Evolutionary conservation across 305 asterid species (phyloP).

Genomic region (Solanum hybrid): DNA sequence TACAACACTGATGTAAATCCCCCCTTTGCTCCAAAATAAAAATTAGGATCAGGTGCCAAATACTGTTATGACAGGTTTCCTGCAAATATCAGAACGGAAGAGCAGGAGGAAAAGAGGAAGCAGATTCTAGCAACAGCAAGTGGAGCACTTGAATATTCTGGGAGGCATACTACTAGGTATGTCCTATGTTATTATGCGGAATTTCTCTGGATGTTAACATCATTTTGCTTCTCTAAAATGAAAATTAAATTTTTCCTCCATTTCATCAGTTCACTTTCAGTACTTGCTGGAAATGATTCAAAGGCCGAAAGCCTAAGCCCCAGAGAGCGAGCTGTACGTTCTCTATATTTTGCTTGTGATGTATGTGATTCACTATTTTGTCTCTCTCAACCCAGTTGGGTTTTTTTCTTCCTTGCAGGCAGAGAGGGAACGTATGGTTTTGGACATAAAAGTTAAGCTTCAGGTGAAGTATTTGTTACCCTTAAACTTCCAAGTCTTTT

Average conservation of each 20-base stretch:
- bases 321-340: constrained; percentile 89
- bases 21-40: neutral
- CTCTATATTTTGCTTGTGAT: constrained; percentile 9
- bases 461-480: constrained; percentile 44
- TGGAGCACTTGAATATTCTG: constrained; percentile 79
- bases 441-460: constrained; percentile 91
- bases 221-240: constrained; percentile 3
- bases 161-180: constrained; percentile 54
- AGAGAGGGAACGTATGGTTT: constrained; percentile 93
- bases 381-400: constrained; percentile 2
- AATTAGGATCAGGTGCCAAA: constrained; percentile 50
- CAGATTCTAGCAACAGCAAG: constrained; percentile 81
- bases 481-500: constrained; percentile 8
- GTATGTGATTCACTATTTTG: constrained; percentile 12
- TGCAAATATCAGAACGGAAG: constrained; percentile 57
- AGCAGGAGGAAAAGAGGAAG: constrained; percentile 82
- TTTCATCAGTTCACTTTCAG: constrained; percentile 56
- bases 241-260: constrained; percentile 10
- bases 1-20: constrained; percentile 5
- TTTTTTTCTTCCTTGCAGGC: constrained; percentile 42
- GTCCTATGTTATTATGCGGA: constrained; percentile 13
- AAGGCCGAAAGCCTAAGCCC: constrained; percentile 84
- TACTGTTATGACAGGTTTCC: constrained; percentile 75
- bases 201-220: neutral
- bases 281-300: constrained; percentile 54